Evolutionary conservation across 441 rosid genomes (phyloP).

Genomic region (Erodium moschatum): DNA sequence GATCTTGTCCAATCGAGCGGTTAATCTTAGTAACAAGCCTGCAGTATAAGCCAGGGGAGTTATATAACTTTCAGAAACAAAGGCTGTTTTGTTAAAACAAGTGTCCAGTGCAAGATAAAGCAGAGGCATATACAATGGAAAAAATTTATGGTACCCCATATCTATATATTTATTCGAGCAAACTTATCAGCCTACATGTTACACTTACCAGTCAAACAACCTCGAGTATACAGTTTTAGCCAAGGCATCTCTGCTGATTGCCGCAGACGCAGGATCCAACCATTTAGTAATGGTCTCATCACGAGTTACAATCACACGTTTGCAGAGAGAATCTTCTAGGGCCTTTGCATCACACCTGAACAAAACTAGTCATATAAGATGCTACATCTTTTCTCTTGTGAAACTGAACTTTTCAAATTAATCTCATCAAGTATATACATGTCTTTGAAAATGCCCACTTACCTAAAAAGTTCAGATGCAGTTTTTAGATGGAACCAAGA

Average conservation of each 20-base stretch:
- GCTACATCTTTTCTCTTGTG: constrained; percentile 5
- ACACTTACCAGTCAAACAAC: constrained; percentile 11
- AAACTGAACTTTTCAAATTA: constrained; percentile 10
- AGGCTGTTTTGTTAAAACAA: constrained; percentile 30
- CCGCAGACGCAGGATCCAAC: constrained; percentile 1
- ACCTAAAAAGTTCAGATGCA: constrained; percentile 84
- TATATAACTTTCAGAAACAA: constrained; percentile 16
- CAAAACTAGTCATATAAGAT: not conserved
- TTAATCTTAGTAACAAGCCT: constrained; percentile 91
- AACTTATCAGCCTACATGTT: not conserved
- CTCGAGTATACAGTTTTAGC: constrained; percentile 11
- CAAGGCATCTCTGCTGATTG: constrained; percentile 6
- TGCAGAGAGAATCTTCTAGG: constrained; percentile 9
- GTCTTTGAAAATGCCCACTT: constrained; percentile 18
- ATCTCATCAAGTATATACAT: constrained; percentile 3
- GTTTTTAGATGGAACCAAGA: constrained; percentile 65
- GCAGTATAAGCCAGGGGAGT: constrained; percentile 28
- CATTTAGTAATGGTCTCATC: not conserved
- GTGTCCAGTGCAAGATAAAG: not conserved
- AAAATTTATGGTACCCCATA: not conserved
- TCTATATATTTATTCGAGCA: not conserved
- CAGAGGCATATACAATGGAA: constrained; percentile 10
- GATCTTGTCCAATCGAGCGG: constrained; percentile 84
- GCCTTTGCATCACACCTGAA: constrained; percentile 8
- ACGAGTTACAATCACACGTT: constrained; percentile 10